These are phyloP conservation scores for Exophiala sp. DNA, from an alignment of 2,329 filamentous ascomycete species.

Conservation along the genomic window DNA sequence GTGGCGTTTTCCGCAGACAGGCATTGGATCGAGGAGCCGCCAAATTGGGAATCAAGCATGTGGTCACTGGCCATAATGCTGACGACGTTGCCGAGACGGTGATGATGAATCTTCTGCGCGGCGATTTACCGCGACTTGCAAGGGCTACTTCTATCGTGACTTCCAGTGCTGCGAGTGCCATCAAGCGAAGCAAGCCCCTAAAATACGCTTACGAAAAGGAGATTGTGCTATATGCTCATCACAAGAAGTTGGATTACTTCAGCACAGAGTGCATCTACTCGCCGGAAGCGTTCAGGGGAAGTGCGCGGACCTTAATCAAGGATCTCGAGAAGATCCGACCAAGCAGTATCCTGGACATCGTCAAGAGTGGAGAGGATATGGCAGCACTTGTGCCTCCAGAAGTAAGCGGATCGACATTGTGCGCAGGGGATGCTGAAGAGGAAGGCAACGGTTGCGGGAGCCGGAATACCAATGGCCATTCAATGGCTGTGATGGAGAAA, in stretches of 20 bases:
- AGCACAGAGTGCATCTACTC: constrained; percentile 98
- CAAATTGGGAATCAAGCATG: constrained; percentile 78
- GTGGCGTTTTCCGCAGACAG: constrained; percentile 90
- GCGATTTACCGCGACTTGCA: constrained; percentile 79
- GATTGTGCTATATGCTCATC: constrained; percentile 94
- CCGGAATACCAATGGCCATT: constrained; percentile 60
- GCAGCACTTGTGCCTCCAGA: constrained; percentile 70
- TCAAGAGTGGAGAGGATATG: constrained; percentile 94
- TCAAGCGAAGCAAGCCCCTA: constrained; percentile 90
- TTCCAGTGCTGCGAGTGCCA: constrained; percentile 68
- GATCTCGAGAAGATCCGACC: constrained; percentile 88
- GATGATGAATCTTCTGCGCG: constrained; percentile 90
- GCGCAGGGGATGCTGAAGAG: constrained; percentile 33
- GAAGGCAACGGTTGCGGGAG: constrained; percentile 67
- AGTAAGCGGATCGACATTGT: constrained; percentile 38
- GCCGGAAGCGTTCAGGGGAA: constrained; percentile 91
- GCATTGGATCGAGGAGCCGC: constrained; percentile 89
- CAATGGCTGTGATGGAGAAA: constrained; percentile 78
- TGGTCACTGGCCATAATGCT: constrained; percentile 95
- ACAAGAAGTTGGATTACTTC: constrained; percentile 96
- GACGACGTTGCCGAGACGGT: constrained; percentile 97
- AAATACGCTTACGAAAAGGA: constrained; percentile 99
- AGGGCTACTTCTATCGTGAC: constrained; percentile 88
- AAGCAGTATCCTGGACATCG: constrained; percentile 90
- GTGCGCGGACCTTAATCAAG: constrained; percentile 86